phyloP scores from a whole-genome alignment of 441 rosid species.

The Dalechampia spathulata region DNA sequence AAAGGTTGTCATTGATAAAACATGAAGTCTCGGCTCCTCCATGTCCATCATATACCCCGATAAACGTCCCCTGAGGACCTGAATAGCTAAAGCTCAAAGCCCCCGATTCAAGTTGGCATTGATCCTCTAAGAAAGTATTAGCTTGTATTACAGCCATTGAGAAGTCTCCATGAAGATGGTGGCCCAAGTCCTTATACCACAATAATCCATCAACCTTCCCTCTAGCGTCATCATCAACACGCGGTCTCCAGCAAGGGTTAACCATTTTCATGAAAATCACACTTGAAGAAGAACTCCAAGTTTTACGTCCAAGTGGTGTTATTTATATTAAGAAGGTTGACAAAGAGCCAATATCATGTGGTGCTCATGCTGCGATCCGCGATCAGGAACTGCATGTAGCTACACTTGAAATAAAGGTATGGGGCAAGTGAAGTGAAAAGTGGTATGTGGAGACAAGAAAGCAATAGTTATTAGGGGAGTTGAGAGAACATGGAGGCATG shows the following conservation, averaged over 20 bases:
- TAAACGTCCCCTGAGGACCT: conserved; percentile 55
- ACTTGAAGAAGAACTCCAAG: background rate
- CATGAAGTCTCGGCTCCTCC: conserved; percentile 75
- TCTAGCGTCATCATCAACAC: conserved; percentile 23
- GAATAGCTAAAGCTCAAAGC: conserved; percentile 35
- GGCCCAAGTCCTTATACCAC: conserved; percentile 69
- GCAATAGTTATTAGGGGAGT: conserved; percentile 40
- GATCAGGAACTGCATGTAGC: no score
- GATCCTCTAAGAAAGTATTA: conserved; percentile 63
- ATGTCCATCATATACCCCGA: conserved; percentile 90
- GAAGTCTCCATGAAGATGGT: conserved; percentile 60
- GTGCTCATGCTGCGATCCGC: conserved; percentile 13
- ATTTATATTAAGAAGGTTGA: conserved; percentile 8
- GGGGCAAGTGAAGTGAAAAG: conserved; percentile 47
- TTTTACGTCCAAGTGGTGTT: background rate
- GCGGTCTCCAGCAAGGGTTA: conserved; percentile 58
- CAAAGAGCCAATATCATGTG: conserved; percentile 14
- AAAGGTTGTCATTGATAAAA: conserved; percentile 53
- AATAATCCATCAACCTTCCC: conserved; percentile 52
- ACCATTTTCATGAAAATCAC: conserved; percentile 34
- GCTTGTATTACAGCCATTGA: conserved; percentile 89
- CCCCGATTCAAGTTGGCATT: conserved; percentile 83
- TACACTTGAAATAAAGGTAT: conserved; percentile 54
- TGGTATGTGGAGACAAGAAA: conserved; percentile 42
- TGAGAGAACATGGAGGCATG: conserved; percentile 44